Evolutionary conservation across 768 basidiomycete genomes (phyloP).

Genomic region (Cystofilobasidium ferigula): DNA sequence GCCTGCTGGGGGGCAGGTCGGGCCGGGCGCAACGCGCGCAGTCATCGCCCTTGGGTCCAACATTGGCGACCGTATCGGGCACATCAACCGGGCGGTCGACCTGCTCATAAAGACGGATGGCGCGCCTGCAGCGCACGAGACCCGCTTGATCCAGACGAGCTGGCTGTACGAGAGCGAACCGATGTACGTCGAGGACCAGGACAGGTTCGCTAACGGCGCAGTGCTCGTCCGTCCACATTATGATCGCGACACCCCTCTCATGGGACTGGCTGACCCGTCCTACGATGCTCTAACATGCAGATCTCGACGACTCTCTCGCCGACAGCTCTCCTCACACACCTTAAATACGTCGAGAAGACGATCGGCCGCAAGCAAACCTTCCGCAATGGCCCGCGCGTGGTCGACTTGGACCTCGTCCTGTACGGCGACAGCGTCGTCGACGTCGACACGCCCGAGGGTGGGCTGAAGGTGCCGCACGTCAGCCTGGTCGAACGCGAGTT

Average conservation of each 20-base stretch:
- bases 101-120: constrained; percentile 43
- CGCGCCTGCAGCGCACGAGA: constrained; percentile 13
- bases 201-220: constrained; percentile 79
- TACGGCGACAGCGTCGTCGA: constrained; percentile 58
- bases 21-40: constrained; percentile 33
- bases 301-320: constrained; percentile 63
- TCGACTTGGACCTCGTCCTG: constrained; percentile 79
- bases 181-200: constrained; percentile 92
- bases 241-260: too few species aligned
- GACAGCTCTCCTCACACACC: constrained; percentile 46
- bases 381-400: constrained; percentile 73
- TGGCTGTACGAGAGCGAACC: constrained; percentile 86
- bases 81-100: constrained; percentile 67
- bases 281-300: constrained; percentile 41
- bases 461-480: constrained; percentile 77
- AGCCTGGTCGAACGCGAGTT: constrained; percentile 77
- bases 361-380: constrained; percentile 71
- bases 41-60: constrained; percentile 82
- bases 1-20: too few species aligned
- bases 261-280: background rate
- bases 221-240: constrained; percentile 31
- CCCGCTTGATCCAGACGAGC: constrained; percentile 59
- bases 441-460: constrained; percentile 46
- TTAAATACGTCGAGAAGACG: constrained; percentile 60
- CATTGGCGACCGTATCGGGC: constrained; percentile 69